These are phyloP conservation scores for Penicillium diatomitis DNA, from an alignment of 495 filamentous ascomycete genomes.

Conservation along the genomic window DNA sequence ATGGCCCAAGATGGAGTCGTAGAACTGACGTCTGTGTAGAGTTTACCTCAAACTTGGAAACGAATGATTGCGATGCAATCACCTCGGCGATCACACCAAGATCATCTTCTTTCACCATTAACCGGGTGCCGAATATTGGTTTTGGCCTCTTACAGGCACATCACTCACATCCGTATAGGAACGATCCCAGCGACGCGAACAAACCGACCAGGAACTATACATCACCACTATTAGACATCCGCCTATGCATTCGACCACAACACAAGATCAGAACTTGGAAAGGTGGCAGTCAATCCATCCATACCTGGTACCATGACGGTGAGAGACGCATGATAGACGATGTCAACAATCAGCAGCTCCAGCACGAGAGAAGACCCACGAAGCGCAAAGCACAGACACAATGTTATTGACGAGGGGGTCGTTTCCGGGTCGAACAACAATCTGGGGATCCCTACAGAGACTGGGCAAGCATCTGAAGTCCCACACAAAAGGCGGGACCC, in stretches of 20 bases:
- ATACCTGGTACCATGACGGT: constrained; percentile 48
- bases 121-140: not conserved
- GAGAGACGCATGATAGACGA: constrained; percentile 39
- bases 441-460: constrained; percentile 17
- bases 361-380: not conserved
- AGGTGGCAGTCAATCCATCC: not conserved
- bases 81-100: constrained; percentile 54
- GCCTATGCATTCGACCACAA: too few species aligned
- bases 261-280: too few species aligned
- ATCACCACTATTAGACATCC: too few species aligned
- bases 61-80: constrained; percentile 43
- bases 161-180: constrained; percentile 44
- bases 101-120: constrained; percentile 21
- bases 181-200: constrained; percentile 53
- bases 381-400: not conserved
- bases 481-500: not conserved
- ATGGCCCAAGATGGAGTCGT: not conserved
- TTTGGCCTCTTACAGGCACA: not conserved
- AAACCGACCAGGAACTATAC: constrained; percentile 50
- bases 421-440: not conserved
- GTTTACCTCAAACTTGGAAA: constrained; percentile 39
- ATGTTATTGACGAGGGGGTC: not conserved
- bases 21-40: constrained; percentile 44
- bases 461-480: not conserved
- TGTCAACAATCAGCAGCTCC: not conserved